Conservation (phyloP, 164 flowering plant genomes). For the Nymphaea thermarum region DNA sequence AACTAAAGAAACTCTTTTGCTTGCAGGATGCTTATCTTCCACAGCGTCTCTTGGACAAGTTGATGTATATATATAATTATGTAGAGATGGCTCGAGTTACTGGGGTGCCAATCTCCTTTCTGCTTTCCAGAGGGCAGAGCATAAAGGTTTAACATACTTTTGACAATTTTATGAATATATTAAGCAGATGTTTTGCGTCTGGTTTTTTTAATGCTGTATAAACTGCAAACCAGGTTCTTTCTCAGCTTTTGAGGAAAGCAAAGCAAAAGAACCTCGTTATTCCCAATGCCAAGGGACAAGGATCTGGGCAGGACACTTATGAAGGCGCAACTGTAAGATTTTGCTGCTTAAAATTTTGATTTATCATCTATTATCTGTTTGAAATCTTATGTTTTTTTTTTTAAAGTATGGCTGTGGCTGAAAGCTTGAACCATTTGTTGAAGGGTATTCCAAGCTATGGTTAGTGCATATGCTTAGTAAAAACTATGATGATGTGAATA, state of each 20-base stretch:
- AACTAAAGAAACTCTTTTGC: not conserved
- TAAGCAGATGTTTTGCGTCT: no score
- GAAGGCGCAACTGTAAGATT: conserved; percentile 98
- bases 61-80: conserved; percentile 94
- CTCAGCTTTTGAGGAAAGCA: conserved; percentile 96
- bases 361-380: no score
- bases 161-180: not conserved
- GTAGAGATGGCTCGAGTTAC: conserved; percentile 99
- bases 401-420: no score
- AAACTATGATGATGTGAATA: no score
- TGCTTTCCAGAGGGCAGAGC: conserved; percentile 97
- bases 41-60: conserved; percentile 87
- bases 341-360: no score
- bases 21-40: conserved; percentile 99
- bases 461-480: no score
- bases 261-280: conserved; percentile 79
- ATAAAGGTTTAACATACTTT: conserved; percentile 50
- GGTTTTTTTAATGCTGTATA: no score
- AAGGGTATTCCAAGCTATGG: no score
- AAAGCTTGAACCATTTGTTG: no score
- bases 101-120: conserved; percentile 95
- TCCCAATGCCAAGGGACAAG: conserved; percentile 81
- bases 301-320: conserved; percentile 87
- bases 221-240: conserved; percentile 58
- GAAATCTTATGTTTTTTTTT: no score